Evolutionary conservation across 2,329 filamentous ascomycete species (phyloP), one percentile per base, ranked within the genome.

Genomic region (Nemania sp.): DNA sequence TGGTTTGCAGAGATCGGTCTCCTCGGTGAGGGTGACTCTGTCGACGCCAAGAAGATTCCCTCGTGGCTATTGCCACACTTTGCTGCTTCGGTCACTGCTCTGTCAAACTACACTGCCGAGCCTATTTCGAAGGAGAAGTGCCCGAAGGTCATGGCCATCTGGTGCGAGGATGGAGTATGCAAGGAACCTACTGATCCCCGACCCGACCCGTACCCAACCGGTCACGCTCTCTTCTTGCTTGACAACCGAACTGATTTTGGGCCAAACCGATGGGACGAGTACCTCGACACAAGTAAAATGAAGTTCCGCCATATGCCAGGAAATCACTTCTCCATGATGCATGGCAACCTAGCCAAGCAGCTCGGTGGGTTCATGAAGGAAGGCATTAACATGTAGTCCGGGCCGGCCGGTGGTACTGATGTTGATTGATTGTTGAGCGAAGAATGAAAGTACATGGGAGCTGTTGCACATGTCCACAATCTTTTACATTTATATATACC

Each of bases 321-420:
- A 2, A 89, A 91, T 69, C 88, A 91, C 76, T 91, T 91, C 76
- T 86, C 82, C 18, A 91, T 91, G 88, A 90, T 91, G 87, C 86
- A 88, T 73, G 86, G 85, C 63, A 72, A 79, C 3, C 54, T 75
- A 2, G 73, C 73, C 12, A 72, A 73, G 60, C 65, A 70, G 35
- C 64, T 75, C 3, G 72, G 72, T 10, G 58, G 57, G 10, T 75
- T 74, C 57, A 61, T 75, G 65, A 72, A 69, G 49, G 69, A 74
- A 21, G 72, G 70, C 5, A 72, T 74, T 13, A 62, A 70, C 55
- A 35, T 65, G 56, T 72, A 69, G 47, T 34, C 34, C 17, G 21
- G 11, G 56, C 72, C 68, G 47, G 34, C 34, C 17, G 21, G 11
- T 20, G 10, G n/a, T 9, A n/a, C 17, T 32, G 21, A 20, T 21